These are phyloP conservation scores for Asterophora lycoperdoides DNA, from an alignment of 768 basidiomycete species.

Conservation along the genomic window DNA sequence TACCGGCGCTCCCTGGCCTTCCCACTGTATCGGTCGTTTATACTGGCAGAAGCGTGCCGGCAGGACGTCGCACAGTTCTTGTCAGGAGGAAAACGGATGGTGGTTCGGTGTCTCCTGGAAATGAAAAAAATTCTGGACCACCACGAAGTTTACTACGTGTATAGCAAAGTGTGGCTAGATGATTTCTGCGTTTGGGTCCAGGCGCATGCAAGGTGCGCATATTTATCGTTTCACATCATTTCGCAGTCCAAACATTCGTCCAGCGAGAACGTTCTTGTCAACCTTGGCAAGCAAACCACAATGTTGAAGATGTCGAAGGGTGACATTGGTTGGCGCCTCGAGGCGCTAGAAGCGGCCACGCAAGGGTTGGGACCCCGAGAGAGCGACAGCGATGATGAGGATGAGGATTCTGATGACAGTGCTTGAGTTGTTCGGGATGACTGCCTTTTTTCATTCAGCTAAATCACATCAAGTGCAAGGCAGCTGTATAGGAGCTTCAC, in stretches of 20 bases:
- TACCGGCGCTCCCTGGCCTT: conserved; percentile 75
- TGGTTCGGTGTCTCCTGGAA: conserved; percentile 65
- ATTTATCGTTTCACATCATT: background rate
- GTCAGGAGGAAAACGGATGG: conserved; percentile 53
- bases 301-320: conserved; percentile 44
- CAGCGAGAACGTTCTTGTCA: conserved; percentile 56
- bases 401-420: conserved; percentile 19
- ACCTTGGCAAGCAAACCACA: conserved; percentile 41
- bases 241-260: background rate
- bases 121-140: conserved; percentile 72
- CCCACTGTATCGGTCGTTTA: conserved; percentile 77
- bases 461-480: background rate
- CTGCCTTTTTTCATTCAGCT: background rate
- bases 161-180: conserved; percentile 82
- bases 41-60: conserved; percentile 64
- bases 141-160: conserved; percentile 86
- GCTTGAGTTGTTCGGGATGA: conserved; percentile 2
- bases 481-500: no score
- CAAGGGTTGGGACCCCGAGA: conserved; percentile 32
- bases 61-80: conserved; percentile 59
- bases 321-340: conserved; percentile 67
- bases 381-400: conserved; percentile 62
- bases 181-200: conserved; percentile 84
- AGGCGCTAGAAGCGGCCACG: conserved; percentile 58
- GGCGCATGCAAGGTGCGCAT: conserved; percentile 59